These are phyloP conservation scores for Malassezia sp. DNA, from an alignment of 1,284 basidiomycete genomes.

Conservation along the genomic window DNA sequence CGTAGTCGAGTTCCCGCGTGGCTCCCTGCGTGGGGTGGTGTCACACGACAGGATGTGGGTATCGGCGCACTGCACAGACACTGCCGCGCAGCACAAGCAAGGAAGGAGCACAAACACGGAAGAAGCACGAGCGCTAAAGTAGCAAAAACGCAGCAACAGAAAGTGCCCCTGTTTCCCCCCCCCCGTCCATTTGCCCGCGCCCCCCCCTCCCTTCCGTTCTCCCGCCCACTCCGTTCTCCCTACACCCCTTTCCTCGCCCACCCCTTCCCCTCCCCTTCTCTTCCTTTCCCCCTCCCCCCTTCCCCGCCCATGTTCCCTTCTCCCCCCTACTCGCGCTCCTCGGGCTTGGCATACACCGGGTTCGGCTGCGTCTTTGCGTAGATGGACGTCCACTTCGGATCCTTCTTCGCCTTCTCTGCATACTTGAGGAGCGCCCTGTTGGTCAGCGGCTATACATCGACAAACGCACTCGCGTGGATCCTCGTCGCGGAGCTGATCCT, in stretches of 20 bases:
- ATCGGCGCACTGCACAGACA: too few species aligned
- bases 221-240: too few species aligned
- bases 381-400: slow-evolving; percentile 72
- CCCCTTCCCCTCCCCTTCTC: too few species aligned
- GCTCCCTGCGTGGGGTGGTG: too few species aligned
- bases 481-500: slow-evolving; percentile 25
- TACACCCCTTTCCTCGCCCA: not conserved
- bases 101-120: too few species aligned
- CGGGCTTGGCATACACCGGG: slow-evolving; percentile 19
- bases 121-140: too few species aligned
- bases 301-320: not conserved
- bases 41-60: too few species aligned
- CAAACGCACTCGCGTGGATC: slow-evolving; percentile 64
- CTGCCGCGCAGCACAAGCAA: too few species aligned
- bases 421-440: slow-evolving; percentile 75
- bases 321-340: not conserved
- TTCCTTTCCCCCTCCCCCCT: not conserved
- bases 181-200: too few species aligned
- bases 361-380: slow-evolving; percentile 48
- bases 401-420: slow-evolving; percentile 61
- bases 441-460: not conserved
- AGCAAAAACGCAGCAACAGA: too few species aligned
- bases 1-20: too few species aligned
- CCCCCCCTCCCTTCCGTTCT: too few species aligned
- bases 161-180: not conserved